Evolutionary conservation across 2,329 filamentous ascomycete species (phyloP), one percentile per base, ranked within the genome.

Genomic region (Botrytis fragariae): DNA sequence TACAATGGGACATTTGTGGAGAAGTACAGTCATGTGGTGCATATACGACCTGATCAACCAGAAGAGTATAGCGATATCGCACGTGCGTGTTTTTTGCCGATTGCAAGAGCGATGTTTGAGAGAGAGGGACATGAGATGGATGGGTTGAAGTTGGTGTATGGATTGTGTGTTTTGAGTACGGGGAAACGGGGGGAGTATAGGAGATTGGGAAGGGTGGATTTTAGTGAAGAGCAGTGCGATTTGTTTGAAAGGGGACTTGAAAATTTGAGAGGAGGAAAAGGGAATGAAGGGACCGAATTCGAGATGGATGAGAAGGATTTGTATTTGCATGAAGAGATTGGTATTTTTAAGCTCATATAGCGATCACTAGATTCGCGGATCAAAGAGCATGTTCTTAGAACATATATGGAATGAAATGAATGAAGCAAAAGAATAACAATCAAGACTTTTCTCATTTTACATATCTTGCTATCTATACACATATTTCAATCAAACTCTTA

Each of bases 381-480:
- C 12, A 18, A 18, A 29, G n/a, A 2, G 6, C 12, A 57, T 29
- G 14, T 18, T 29, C 14, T 18, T 29, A 29, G 14, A n/a, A 57
- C 14, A 18, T 29, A 9, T 9, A 57, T 1, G n/a, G 3, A 57
- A 57, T 32, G 22, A 25, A 44, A n/a, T 51, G 25, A 57, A 57
- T 7, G n/a, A 57, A 63, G 37, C 1, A 12, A 32, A 42, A 57
- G 10, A 42, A 14, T 29, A 68, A 42, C 25, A 37, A 57, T 16
- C 35, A 69, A 69, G 37, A 32, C 18, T 69, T 67, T 54, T 29
- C 48, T 69, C 65, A 57, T 68, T 68, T 68, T 68, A 57, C 48
- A 68, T 42, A 32, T 54, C n/a, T 68, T 42, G 65, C 65, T 57
- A 67, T 69, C 65, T 69, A 42, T 69, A 69, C 65, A 69, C 48